These are phyloP conservation scores for Penicillium ochrochloron DNA, from an alignment of 495 filamentous ascomycete genomes.

Conservation along the genomic window DNA sequence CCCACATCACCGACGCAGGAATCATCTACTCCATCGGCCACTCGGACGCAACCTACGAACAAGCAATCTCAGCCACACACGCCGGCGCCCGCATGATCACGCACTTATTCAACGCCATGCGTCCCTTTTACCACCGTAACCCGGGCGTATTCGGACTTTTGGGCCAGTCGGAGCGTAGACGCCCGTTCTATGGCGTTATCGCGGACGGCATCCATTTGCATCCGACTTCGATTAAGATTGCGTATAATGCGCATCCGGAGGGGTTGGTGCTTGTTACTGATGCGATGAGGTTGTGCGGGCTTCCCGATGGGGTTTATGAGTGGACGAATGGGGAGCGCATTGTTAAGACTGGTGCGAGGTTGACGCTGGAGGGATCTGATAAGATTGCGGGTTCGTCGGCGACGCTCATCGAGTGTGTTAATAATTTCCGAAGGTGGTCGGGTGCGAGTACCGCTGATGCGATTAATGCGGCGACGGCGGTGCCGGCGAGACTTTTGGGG, in stretches of 20 bases:
- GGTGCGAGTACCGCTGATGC: conserved; percentile 65
- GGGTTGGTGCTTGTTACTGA: conserved; percentile 66
- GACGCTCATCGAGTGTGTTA: conserved; percentile 78
- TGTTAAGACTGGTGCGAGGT: conserved; percentile 66
- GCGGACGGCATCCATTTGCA: conserved; percentile 68
- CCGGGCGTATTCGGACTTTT: conserved; percentile 83
- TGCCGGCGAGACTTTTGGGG: conserved; percentile 75
- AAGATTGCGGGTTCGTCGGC: conserved; percentile 75
- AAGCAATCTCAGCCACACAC: conserved; percentile 67
- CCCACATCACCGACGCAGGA: conserved; percentile 58
- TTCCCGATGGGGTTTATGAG: conserved; percentile 76
- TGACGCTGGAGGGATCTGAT: conserved; percentile 71
- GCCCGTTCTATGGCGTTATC: conserved; percentile 65
- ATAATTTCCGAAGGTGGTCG: conserved; percentile 77
- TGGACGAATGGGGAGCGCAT: conserved; percentile 79
- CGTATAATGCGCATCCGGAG: conserved; percentile 59
- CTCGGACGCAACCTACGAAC: conserved; percentile 76
- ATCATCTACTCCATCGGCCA: conserved; percentile 82
- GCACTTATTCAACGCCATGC: conserved; percentile 91
- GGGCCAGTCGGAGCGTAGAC: conserved; percentile 48
- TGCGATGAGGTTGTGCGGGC: conserved; percentile 63
- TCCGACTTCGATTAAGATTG: conserved; percentile 61
- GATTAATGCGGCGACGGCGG: conserved; percentile 70
- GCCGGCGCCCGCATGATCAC: conserved; percentile 82
- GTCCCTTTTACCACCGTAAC: conserved; percentile 80